Base-by-base conservation (phyloP, 1,284 basidiomycete genomes). In the Ustilago curta region DNA sequence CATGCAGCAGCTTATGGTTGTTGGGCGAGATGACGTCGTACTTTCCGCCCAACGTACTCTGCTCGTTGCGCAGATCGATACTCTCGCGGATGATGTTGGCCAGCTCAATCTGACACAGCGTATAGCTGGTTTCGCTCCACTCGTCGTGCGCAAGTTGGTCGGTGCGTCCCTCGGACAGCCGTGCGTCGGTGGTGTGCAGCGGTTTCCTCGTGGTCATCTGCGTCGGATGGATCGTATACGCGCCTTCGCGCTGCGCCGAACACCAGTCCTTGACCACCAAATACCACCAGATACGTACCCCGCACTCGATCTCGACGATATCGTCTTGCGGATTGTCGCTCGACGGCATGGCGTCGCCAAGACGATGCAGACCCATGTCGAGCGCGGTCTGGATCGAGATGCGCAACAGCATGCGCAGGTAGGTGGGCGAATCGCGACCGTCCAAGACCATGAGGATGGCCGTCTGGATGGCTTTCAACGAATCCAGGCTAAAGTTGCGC, bases 191-290 rank as follows among this genome's bases (percentile, higher is more conserved):
- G 48, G 73, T 57, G 56, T 82, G 76, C 18, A 73, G 52, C 3
- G 80, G 80, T 19, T 23, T 50, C 7, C 79, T 64, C 16, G 79
- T 82, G 11, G 76, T 79, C 65, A 73, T 70, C 59, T 80, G 75
- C 0, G 59, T 53, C 3, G 77, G 80, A 49, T 80, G 78, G 32
- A 82, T 65, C 19, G 64, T 69, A 50, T 80, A 80, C 25, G 70
- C 67, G 23, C 70, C 70, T 54, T 77, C 75, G n/a, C 68, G 67
- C 45, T 74, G 65, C 12, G 71, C 71, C 19, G 76, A 71, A 45
- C 73, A 75, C 80, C 80, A 82, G 48, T 82, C 80, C 19, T 74
- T 66, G 57, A 71, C 70, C 18, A 77, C 74, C 11, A 82, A 75
- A 12, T 73, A 70, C 64, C 70, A 78, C 80, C 80, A 82, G 59